phyloP scores from a whole-genome alignment of 345 rosid species.

The Xanthoceras sorbifolium region DNA sequence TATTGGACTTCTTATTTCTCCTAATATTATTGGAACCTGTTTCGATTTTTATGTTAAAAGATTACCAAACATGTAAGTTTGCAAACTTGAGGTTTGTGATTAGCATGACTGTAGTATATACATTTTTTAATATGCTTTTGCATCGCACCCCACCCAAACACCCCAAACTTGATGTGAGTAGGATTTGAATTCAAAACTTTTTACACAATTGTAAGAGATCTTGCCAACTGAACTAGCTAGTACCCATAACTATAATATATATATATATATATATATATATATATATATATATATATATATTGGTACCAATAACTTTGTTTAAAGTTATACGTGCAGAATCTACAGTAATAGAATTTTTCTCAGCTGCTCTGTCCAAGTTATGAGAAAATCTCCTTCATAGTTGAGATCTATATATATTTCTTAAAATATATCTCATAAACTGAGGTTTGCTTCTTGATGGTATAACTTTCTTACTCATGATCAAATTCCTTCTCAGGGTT shows the following conservation, averaged over 20 bases:
- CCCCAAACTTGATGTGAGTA: not conserved
- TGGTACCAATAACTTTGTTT: not conserved
- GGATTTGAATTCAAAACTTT: not conserved
- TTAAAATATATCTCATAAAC: not conserved
- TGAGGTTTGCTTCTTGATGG: not conserved
- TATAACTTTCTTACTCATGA: not conserved
- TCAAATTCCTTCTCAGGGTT: constrained; percentile 40
- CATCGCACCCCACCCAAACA: not conserved
- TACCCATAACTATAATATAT: not conserved
- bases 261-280: too few species aligned
- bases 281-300: too few species aligned
- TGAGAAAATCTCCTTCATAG: not conserved
- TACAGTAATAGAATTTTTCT: not conserved
- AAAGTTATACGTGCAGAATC: not conserved
- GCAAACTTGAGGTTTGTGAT: not conserved
- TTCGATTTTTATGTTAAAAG: not conserved
- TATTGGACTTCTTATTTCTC: not conserved
- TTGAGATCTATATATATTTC: not conserved
- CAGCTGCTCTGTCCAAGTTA: not conserved
- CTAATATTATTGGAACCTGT: not conserved
- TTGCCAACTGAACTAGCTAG: not conserved
- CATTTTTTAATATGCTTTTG: not conserved
- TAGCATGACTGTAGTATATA: not conserved
- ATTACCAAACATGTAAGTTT: not conserved
- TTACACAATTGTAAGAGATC: not conserved